Conservation (phyloP, 148 eudicot genomes). For the Rhododendron kiyosumense region DNA sequence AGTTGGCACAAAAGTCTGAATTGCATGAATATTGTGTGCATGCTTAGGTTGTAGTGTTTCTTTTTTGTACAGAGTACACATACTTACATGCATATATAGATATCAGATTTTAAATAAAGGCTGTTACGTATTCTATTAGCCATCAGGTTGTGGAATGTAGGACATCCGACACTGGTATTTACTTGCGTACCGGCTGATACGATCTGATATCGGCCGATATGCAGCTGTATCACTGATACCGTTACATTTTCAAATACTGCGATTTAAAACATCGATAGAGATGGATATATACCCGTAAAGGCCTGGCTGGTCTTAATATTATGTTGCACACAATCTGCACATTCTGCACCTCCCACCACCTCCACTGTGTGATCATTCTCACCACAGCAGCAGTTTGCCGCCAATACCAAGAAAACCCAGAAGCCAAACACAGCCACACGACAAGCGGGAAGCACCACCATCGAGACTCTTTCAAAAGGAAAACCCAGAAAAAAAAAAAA, state of each 20-base stretch:
- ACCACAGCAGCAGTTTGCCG: slow-evolving; percentile 12
- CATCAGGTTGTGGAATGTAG: too few species aligned
- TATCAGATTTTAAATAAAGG: neutral
- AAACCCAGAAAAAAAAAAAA: neutral
- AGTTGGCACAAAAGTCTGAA: neutral
- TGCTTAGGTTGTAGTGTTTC: too few species aligned
- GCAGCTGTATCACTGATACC: neutral
- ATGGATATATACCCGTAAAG: slow-evolving; percentile 15
- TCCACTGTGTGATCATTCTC: slow-evolving; percentile 11
- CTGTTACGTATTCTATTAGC: too few species aligned
- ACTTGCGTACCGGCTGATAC: too few species aligned
- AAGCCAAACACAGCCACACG: slow-evolving; percentile 12
- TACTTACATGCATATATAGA: neutral
- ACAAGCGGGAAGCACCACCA: neutral
- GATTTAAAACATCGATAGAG: neutral
- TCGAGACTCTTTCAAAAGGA: neutral
- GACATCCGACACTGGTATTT: neutral
- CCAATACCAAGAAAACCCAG: slow-evolving; percentile 13
- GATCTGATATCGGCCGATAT: neutral
- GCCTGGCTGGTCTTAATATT: slow-evolving; percentile 22
- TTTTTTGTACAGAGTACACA: too few species aligned
- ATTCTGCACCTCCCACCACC: slow-evolving; percentile 28
- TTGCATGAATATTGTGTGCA: neutral
- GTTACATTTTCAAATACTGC: too few species aligned
- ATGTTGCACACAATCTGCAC: slow-evolving; percentile 23